These are phyloP conservation scores for Aspergillus sp. DNA, from an alignment of 2,329 filamentous ascomycete genomes.

Conservation along the genomic window DNA sequence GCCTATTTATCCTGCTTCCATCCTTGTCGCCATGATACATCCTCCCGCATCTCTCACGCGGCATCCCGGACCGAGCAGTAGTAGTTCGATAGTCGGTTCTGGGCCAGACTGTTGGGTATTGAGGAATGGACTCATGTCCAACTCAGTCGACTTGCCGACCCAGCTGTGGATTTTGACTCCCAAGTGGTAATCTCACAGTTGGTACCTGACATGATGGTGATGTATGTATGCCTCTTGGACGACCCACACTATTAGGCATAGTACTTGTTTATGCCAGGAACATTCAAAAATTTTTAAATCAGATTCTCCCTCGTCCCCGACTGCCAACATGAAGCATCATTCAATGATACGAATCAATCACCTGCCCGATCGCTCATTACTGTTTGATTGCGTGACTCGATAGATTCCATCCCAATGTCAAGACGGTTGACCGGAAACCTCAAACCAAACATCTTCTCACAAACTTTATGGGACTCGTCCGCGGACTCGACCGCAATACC, in stretches of 20 bases:
- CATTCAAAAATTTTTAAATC: not conserved
- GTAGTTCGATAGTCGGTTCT: not conserved
- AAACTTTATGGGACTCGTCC: not conserved
- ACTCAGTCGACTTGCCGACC: not conserved
- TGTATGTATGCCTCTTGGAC: not conserved
- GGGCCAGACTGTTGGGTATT: not conserved
- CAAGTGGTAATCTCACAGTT: not conserved
- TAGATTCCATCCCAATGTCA: not conserved
- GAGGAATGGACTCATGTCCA: not conserved
- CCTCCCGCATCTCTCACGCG: not conserved
- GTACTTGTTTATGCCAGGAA: not conserved
- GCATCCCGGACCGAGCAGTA: not conserved
- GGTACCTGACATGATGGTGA: not conserved
- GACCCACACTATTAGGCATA: not conserved
- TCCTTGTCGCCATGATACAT: slow-evolving; percentile 1
- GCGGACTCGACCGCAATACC: not conserved
- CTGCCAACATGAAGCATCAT: not conserved
- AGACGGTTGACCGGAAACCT: not conserved
- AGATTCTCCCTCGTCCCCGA: not conserved
- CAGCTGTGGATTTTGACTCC: not conserved
- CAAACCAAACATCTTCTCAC: not conserved
- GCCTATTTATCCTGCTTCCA: not conserved
- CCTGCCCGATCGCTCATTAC: not conserved
- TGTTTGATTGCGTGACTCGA: not conserved
- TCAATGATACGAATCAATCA: not conserved